phyloP scores from a whole-genome alignment of 441 rosid species.

The Pelargonium cotyledonis region DNA sequence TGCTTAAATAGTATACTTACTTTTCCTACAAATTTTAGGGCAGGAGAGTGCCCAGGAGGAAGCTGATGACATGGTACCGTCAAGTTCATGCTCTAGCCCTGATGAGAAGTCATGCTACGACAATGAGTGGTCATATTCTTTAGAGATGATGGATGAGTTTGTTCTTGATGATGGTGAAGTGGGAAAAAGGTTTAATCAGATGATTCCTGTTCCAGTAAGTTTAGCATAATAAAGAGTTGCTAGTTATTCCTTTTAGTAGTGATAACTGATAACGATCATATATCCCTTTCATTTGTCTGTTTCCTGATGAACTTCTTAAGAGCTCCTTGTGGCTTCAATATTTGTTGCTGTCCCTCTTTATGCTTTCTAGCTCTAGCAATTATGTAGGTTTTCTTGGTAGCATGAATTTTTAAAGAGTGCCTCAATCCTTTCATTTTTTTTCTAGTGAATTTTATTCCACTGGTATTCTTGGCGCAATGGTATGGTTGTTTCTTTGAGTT shows the following conservation, averaged over 20 bases:
- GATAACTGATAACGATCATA: neutral
- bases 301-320: neutral
- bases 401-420: neutral
- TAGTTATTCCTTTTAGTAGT: neutral
- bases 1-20: constrained; percentile 9
- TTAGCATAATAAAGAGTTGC: neutral
- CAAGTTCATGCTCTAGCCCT: constrained; percentile 57
- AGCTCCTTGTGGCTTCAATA: neutral
- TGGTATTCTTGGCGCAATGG: too few relatives aligned
- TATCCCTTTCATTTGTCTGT: neutral
- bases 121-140: constrained; percentile 41
- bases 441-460: too few relatives aligned
- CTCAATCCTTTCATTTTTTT: neutral
- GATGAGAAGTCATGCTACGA: constrained; percentile 28
- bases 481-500: too few relatives aligned
- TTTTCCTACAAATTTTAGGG: constrained; percentile 33
- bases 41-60: constrained; percentile 37
- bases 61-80: constrained; percentile 40
- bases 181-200: constrained; percentile 56
- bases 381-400: neutral
- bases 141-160: constrained; percentile 40
- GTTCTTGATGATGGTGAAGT: constrained; percentile 43
- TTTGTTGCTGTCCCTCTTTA: neutral
- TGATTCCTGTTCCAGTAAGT: constrained; percentile 78
- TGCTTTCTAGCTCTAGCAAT: neutral